Conservation (phyloP, 2,329 filamentous ascomycete species). For the Aureobasidium melanogenum region DNA sequence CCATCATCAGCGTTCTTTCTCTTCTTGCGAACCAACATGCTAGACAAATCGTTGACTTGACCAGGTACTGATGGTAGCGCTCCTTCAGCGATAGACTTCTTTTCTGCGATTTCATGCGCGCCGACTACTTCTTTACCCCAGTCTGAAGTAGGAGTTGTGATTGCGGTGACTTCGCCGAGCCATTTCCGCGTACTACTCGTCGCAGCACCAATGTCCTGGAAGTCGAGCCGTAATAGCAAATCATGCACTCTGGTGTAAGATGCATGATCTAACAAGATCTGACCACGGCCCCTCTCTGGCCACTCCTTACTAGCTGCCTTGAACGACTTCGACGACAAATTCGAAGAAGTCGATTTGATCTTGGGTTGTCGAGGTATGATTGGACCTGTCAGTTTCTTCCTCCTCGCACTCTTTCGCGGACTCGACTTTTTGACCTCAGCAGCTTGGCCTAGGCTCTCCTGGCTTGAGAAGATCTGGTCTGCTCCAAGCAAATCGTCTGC, state of each 20-base stretch:
- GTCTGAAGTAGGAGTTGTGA: conserved; percentile 13
- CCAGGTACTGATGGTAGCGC: conserved; percentile 21
- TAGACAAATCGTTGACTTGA: conserved; percentile 22
- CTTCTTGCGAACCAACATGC: conserved; percentile 42
- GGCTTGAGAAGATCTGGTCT: neutral
- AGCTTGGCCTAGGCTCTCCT: neutral
- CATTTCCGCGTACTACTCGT: conserved; percentile 59
- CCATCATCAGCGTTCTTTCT: conserved; percentile 29
- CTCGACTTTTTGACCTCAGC: neutral
- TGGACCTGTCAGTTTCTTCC: conserved; percentile 45
- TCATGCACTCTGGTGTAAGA: conserved; percentile 61
- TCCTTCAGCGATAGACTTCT: conserved; percentile 27
- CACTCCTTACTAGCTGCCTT: conserved; percentile 57
- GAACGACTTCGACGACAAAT: conserved; percentile 37
- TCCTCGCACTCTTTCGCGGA: conserved; percentile 22
- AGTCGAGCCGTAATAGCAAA: conserved; percentile 64
- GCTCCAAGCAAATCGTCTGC: neutral
- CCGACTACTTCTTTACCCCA: conserved; percentile 16
- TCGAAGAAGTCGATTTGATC: conserved; percentile 46
- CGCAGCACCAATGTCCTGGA: conserved; percentile 56
- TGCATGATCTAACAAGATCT: conserved; percentile 53
- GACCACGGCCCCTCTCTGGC: conserved; percentile 53
- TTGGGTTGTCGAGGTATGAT: conserved; percentile 55
- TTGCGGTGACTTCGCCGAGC: conserved; percentile 52
- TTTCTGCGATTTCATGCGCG: conserved; percentile 13